These are phyloP conservation scores for Yamadazyma olivae DNA, from an alignment of 805 yeast genomes.

Conservation along the genomic window DNA sequence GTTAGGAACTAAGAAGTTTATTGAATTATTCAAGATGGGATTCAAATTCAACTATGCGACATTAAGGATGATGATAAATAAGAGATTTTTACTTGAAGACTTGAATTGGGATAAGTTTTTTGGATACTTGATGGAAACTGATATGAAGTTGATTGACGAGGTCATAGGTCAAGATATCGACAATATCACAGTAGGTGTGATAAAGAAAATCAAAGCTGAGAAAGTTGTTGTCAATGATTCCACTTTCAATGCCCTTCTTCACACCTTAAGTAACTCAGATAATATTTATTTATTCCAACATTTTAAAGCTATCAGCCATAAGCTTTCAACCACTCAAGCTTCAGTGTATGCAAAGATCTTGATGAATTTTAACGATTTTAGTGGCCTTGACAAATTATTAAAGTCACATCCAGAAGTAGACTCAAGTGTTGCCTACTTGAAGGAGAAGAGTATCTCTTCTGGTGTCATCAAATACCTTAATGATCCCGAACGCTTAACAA, in stretches of 20 bases:
- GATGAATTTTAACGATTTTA: conserved; percentile 4
- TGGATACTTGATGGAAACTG: conserved; percentile 3
- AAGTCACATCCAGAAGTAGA: neutral
- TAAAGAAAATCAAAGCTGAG: conserved; percentile 4
- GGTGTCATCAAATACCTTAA: conserved; percentile 3
- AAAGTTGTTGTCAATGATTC: conserved; percentile 1
- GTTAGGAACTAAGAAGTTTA: conserved; percentile 23
- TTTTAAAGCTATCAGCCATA: conserved; percentile 7
- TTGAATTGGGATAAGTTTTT: conserved; percentile 9
- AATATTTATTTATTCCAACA: conserved; percentile 7
- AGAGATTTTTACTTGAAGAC: conserved; percentile 18
- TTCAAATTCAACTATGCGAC: conserved; percentile 28
- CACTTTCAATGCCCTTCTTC: conserved; percentile 3
- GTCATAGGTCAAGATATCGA: conserved; percentile 12
- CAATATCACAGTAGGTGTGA: conserved; percentile 11
- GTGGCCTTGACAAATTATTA: neutral
- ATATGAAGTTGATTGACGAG: conserved; percentile 2
- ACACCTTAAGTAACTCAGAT: conserved; percentile 1
- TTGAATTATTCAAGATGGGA: conserved; percentile 27
- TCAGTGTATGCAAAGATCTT: conserved; percentile 5
- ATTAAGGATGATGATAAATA: conserved; percentile 29
- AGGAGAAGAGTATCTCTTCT: conserved; percentile 2
- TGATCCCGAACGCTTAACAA: neutral
- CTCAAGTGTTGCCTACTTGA: conserved; percentile 2
- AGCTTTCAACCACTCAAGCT: conserved; percentile 5